Evolutionary conservation across 1,139 yeast species (phyloP).

Genomic region (Hyphopichia khmerensis): DNA sequence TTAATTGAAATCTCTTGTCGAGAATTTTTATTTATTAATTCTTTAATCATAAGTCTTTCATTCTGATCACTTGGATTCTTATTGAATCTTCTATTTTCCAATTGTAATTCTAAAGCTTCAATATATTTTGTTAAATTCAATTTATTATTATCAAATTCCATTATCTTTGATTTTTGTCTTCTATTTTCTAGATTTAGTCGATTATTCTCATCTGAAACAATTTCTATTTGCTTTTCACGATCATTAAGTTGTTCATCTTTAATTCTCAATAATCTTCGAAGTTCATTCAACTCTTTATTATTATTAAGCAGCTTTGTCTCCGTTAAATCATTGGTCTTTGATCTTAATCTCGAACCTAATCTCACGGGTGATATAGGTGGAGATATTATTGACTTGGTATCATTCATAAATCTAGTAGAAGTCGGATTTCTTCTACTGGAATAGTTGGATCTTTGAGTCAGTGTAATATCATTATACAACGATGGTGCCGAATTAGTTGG

Average conservation of each 20-base stretch:
- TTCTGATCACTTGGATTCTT: background rate
- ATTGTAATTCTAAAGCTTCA: conserved; percentile 19
- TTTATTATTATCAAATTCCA: conserved; percentile 19
- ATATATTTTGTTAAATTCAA: conserved; percentile 18
- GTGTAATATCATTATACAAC: background rate
- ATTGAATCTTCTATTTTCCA: conserved; percentile 5
- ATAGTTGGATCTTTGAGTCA: background rate
- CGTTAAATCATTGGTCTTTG: background rate
- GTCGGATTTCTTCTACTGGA: background rate
- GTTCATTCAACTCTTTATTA: conserved; percentile 5
- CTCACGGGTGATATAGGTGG: conserved; percentile 10
- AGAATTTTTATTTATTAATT: conserved; percentile 11
- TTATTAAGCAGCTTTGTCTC: background rate
- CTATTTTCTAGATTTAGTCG: conserved; percentile 8
- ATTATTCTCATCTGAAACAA: conserved; percentile 10
- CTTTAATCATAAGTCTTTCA: conserved; percentile 2
- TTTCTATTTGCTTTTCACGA: conserved; percentile 11
- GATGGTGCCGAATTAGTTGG: background rate
- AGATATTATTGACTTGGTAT: conserved; percentile 3
- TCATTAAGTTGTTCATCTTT: conserved; percentile 15
- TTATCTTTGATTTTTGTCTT: conserved; percentile 11
- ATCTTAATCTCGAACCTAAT: conserved; percentile 1
- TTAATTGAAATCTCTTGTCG: conserved; percentile 22
- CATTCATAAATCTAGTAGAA: background rate
- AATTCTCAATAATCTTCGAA: conserved; percentile 2